Evolutionary conservation across 1,284 basidiomycete genomes (phyloP), one percentile per base, ranked within the genome.

Genomic region (Rhodofomes roseus): DNA sequence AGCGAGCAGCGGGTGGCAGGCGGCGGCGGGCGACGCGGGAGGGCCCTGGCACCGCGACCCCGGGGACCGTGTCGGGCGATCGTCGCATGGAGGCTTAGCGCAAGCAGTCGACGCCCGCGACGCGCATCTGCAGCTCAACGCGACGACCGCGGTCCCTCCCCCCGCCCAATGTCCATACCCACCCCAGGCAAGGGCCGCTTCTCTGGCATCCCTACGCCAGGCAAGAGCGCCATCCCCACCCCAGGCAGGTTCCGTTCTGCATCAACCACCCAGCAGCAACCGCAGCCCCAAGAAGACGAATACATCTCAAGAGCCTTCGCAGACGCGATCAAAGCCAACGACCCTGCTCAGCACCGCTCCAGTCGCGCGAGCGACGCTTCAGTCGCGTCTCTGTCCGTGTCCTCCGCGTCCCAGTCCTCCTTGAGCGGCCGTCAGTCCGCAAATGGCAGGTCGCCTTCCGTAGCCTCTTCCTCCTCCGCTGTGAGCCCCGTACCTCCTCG

Each of bases 251-350:
- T 83, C 50, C 82, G 89, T 61, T 85, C 89, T n/a, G 73, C 82
- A 12, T 89, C 88, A 61, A 77, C 77, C 60, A 74, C 71, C 55
- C 70, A 75, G 44, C 71, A 76, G 36, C 68, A 74, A 29, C 61
- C 68, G 43, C 62, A 67, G 50, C 63, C 65, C 46, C 63, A 72
- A 58, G 82, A 85, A 66, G 71, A 74, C 56, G 83, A 89, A 54
- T 84, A 80, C 62, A 81, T 84, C 64, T 81, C 83, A 54, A 81
- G 80, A 64, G 85, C 90, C 16, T 87, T 93, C 65, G 82, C 80
- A 51, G 90, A 92, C 63, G 90, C 90, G 23, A 83, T 93, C 70
- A 86, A 80, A 66, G 82, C 87, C 50, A 89, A 93, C 67, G 87
- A 92, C 70, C 91, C 90, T 36, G 81, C 86, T 29, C 81, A 82